Base-by-base conservation (phyloP, 768 basidiomycete genomes). In the Trametes coccinea region DNA sequence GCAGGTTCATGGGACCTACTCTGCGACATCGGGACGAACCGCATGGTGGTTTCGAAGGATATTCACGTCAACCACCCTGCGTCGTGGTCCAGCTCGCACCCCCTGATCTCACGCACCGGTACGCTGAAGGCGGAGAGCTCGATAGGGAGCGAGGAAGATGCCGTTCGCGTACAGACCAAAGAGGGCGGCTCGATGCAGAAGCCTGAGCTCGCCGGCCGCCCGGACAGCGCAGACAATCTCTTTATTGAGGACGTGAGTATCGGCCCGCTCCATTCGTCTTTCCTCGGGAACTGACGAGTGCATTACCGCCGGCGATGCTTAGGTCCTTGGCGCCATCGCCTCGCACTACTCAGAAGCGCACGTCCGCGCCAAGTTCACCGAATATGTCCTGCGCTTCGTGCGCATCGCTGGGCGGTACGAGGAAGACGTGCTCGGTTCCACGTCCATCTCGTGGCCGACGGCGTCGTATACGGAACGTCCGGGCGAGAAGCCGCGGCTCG, bases 171-270 rank as follows among this genome's bases (percentile, higher is more conserved):
- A 59, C 75, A 76, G 57, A 77, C 79, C 45, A 88, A 81, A 67
- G 86, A 85, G 53, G 82, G 85, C 22, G 69, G 63, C 34, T 67
- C 68, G 14, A 54, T 64, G 0, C 74, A 78, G 45, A 87, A 81
- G 67, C 76, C 77, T 9, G 88, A 89, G 60, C 81, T 79, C 52
- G 70, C 77, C 6, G 80, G 79, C 49, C 90, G 84, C 60, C 68
- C 79, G 16, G 88, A 90, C 65, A 82, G 76, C 55, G 77, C 84
- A 5, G 95, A 98, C 66, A 92, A 87, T 68, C 65, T 89, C 14
- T 98, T 98, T 75, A 92, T 98, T 65, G 95, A 98, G 53, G 96
- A 98, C 68, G 95, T 96, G 68, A 72, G 92, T 82, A 56, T 41
- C 56, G 17, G 44, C 44, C 60, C 33, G 34, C n/a, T 51, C 8